Evolutionary conservation across 1,284 basidiomycete species (phyloP).

Genomic region (Papiliotrema terrestris): DNA sequence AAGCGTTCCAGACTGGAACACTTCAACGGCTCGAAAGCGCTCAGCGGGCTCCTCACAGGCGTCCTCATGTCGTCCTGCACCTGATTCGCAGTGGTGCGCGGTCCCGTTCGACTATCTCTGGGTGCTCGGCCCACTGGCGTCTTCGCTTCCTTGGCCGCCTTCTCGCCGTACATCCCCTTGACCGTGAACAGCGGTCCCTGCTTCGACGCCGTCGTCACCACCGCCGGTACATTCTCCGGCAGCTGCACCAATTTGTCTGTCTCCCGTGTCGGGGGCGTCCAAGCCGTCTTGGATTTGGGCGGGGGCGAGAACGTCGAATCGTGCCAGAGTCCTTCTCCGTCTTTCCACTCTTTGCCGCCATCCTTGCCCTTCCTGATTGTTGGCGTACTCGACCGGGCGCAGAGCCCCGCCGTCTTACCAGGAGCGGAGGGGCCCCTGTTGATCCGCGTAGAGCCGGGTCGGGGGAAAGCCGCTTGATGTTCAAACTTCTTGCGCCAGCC

Average conservation of each 20-base stretch:
- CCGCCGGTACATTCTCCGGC: neutral
- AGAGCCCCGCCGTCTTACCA: neutral
- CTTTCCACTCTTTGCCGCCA: neutral
- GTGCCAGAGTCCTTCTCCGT: neutral
- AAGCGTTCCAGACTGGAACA: neutral
- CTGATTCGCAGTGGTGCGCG: neutral
- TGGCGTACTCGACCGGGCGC: neutral
- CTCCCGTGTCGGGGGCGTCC: neutral
- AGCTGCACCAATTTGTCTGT: neutral
- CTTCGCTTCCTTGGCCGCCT: neutral
- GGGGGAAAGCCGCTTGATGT: constrained; percentile 13
- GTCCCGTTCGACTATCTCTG: neutral
- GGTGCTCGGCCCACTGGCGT: neutral
- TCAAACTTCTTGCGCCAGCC: constrained; percentile 45
- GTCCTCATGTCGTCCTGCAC: no score
- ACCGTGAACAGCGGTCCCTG: no score
- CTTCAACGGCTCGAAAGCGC: neutral
- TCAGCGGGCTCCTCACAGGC: neutral
- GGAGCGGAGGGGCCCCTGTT: neutral
- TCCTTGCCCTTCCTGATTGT: neutral
- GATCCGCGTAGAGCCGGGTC: constrained; percentile 1
- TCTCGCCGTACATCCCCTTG: neutral
- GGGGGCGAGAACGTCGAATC: constrained; percentile 1
- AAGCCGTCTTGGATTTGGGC: neutral
- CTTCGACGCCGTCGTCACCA: neutral